Percentiles rank a stretch among this genome's conserved stretches.
Evolutionary conservation across 768 basidiomycete species (phyloP).

Genomic region (Royoungia palumana): DNA sequence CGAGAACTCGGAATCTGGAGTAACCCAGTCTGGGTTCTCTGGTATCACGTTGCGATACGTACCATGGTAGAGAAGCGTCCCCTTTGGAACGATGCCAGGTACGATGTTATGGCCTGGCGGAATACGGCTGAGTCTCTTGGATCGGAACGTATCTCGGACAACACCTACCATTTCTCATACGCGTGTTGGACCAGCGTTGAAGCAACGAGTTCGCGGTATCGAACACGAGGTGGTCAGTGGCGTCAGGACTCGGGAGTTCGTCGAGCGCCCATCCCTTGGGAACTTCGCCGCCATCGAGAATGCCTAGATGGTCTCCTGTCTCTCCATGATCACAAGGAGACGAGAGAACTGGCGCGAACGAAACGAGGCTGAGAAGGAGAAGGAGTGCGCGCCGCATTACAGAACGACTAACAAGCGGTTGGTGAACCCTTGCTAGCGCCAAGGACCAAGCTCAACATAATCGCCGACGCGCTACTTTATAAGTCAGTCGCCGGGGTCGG

Average conservation of each 20-base stretch:
- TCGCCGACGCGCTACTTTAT: too few relatives aligned
- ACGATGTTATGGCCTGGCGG: conserved; percentile 24
- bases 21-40: conserved; percentile 31
- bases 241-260: conserved; percentile 19
- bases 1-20: conserved; percentile 36
- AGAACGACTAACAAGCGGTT: too few relatives aligned
- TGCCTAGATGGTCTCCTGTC: not conserved
- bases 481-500: too few relatives aligned
- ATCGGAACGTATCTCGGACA: not conserved
- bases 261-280: conserved; percentile 24
- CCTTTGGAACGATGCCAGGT: conserved; percentile 32
- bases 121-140: not conserved
- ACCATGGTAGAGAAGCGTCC: conserved; percentile 38
- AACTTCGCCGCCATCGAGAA: not conserved
- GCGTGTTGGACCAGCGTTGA: conserved; percentile 46
- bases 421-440: too few relatives aligned
- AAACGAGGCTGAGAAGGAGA: too few relatives aligned
- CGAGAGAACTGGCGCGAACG: too few relatives aligned
- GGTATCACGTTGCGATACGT: conserved; percentile 21
- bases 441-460: too few relatives aligned
- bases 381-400: too few relatives aligned
- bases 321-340: too few relatives aligned
- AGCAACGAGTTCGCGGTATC: conserved; percentile 29
- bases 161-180: conserved; percentile 42
- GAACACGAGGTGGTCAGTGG: conserved; percentile 26